These are phyloP conservation scores for Halophytophthora polymorphica DNA, from an alignment of 352 stramenopile genomes.

Conservation along the genomic window DNA sequence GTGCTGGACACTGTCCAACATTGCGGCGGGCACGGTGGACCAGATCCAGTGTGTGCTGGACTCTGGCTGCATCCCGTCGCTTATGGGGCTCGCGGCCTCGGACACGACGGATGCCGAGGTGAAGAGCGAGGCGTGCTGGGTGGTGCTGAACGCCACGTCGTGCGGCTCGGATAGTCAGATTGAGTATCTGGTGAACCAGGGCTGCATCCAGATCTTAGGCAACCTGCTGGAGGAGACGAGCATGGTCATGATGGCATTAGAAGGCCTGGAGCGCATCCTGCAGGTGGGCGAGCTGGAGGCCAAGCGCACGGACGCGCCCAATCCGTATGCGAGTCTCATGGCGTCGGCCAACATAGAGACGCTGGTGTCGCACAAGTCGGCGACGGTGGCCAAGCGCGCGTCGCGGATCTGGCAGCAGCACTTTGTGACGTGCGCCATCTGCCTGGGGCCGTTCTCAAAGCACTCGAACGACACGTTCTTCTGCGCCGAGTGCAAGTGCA, in stretches of 20 bases:
- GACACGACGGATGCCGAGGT: slow-evolving; percentile 94
- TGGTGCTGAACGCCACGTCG: slow-evolving; percentile 97
- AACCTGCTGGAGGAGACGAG: slow-evolving; percentile 94
- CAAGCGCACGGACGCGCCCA: slow-evolving; percentile 78
- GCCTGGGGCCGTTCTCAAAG: slow-evolving; percentile 93
- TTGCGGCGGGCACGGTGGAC: slow-evolving; percentile 95
- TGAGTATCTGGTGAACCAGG: slow-evolving; percentile 86
- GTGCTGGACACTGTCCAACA: slow-evolving; percentile 96
- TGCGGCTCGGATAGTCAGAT: slow-evolving; percentile 96
- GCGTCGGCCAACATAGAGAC: slow-evolving; percentile 91
- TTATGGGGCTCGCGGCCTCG: slow-evolving; percentile 92
- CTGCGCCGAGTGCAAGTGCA: slow-evolving; percentile 98
- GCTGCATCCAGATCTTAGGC: slow-evolving; percentile 84
- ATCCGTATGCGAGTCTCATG: slow-evolving; percentile 90
- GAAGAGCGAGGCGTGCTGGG: slow-evolving; percentile 97
- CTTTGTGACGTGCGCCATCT: slow-evolving; percentile 98
- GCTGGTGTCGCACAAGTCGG: slow-evolving; percentile 92
- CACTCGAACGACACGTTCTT: slow-evolving; percentile 94
- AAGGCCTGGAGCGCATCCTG: slow-evolving; percentile 96
- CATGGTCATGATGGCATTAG: slow-evolving; percentile 99
- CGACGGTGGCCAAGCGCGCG: slow-evolving; percentile 93
- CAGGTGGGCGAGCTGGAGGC: slow-evolving; percentile 92
- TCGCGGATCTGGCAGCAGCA: slow-evolving; percentile 97
- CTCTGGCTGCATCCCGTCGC: slow-evolving; percentile 92
- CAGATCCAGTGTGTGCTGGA: slow-evolving; percentile 98